Percentiles rank a stretch among this genome's conserved stretches.
Conservation (phyloP, 176 grass and related monocot species). For the Elaeis guineensis region DNA sequence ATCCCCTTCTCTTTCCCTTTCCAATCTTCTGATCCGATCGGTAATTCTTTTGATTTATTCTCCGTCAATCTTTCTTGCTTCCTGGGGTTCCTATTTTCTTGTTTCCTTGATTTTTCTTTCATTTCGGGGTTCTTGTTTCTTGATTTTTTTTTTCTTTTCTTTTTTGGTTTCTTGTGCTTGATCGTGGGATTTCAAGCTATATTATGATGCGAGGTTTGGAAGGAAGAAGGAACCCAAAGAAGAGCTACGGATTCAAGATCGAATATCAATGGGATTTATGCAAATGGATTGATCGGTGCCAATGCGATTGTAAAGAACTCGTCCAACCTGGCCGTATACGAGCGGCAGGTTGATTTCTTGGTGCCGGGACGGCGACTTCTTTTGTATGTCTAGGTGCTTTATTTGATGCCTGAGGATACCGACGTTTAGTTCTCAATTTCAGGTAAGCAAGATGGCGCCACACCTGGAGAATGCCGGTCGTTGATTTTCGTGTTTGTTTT, state of each 20-base stretch:
- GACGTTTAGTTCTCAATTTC: slow-evolving; percentile 14
- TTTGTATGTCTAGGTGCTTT: slow-evolving; percentile 4
- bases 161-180: neutral
- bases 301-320: slow-evolving; percentile 56
- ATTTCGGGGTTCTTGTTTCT: neutral
- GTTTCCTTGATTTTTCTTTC: neutral
- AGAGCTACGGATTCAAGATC: slow-evolving; percentile 21
- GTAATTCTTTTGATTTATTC: no score
- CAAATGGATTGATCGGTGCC: neutral
- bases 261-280: slow-evolving; percentile 8
- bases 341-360: slow-evolving; percentile 46
- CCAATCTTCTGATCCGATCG: neutral
- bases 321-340: slow-evolving; percentile 69
- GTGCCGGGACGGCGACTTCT: neutral
- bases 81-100: no score
- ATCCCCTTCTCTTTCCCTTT: neutral
- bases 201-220: slow-evolving; percentile 73
- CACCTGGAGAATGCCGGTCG: neutral
- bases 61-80: no score
- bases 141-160: neutral
- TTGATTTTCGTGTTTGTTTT: no score
- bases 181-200: slow-evolving; percentile 55
- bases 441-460: slow-evolving; percentile 35
- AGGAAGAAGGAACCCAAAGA: slow-evolving; percentile 36
- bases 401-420: neutral